Evolutionary conservation across 148 eudicot genomes (phyloP), one percentile per base, ranked within the genome.

Genomic region (Rhododendron mucronatum): DNA sequence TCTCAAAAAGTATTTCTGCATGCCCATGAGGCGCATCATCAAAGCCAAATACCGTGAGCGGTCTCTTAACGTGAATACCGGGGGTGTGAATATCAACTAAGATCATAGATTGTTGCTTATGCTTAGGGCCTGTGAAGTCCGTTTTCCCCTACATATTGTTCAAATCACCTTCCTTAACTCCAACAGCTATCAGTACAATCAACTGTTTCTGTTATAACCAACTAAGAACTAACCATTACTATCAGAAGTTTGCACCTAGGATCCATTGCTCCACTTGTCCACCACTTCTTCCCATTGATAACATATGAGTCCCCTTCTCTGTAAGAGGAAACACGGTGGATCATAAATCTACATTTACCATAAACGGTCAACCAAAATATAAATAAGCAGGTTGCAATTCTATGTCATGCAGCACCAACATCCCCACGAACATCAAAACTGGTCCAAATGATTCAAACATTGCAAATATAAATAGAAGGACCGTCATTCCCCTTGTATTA

Each of bases 261-360:
- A 92, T 97, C 99, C 99, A 97, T 97, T 50, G 99, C 99, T 89
- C 99, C 99, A 86, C 99, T 97, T n/a, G 99, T 95, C 98, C 99
- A 97, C 99, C 99, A 97, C 86, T 97, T 95, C 57, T 87, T 94
- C 67, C 99, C 99, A 82, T 94, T 97, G 47, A 97, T 94, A 82
- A 97, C 88, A 88, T 95, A 97, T 5, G 91, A 92, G 82, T 94
- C 98, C 41, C 95, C 99, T 75, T 97, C 91, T 86, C 99, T 97
- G 90, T 82, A 85, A 33, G 87, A 85, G 78, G 69, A 83, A 15
- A 35, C 0, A 41, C 0, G 12, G 7, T 6, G 20, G 26, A 23
- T 16, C 4, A 44, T n/a, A 21, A 21, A 4, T 21, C 23, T 51
- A 78, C 26, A 53, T 28, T 81, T 33, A 81, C 67, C 41, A 55